Evolutionary conservation across 257 asterid species (phyloP).

Genomic region (Solanum chmielewskii): DNA sequence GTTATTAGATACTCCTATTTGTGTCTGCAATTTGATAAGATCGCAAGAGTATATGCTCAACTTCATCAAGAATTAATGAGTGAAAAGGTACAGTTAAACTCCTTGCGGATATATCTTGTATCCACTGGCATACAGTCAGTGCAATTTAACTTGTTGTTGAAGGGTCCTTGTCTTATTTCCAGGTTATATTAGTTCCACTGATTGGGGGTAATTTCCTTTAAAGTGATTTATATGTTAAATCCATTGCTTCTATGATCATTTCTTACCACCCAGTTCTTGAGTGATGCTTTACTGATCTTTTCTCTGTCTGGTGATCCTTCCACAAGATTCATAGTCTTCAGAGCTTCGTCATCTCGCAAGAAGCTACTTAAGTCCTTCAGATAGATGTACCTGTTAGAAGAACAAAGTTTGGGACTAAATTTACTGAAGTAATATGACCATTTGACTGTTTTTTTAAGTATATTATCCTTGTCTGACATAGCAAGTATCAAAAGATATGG

Average conservation of each 20-base stretch:
- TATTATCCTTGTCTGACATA: not conserved
- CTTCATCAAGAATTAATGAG: not conserved
- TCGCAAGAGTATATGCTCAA: not conserved
- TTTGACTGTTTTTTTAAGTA: not conserved
- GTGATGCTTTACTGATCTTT: conserved; percentile 59
- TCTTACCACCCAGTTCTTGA: conserved; percentile 90
- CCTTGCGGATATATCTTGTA: not conserved
- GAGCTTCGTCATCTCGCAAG: conserved; percentile 69
- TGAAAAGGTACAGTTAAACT: not conserved
- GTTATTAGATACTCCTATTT: not conserved
- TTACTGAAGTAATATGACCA: not conserved
- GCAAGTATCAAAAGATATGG: not conserved
- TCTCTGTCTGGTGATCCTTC: conserved; percentile 65
- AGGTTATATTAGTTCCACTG: not conserved
- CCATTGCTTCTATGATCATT: not conserved
- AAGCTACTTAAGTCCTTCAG: conserved; percentile 66
- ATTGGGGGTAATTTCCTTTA: not conserved
- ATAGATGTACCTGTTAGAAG: conserved; percentile 50
- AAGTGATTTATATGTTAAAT: not conserved
- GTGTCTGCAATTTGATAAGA: not conserved
- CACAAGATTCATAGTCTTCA: conserved; percentile 40
- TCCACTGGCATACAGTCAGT: not conserved
- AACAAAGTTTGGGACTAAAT: not conserved
- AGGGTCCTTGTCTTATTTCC: not conserved
- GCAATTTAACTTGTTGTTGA: not conserved